phyloP scores from a whole-genome alignment of 805 yeast genomes.

The Lipomyces sp. region DNA sequence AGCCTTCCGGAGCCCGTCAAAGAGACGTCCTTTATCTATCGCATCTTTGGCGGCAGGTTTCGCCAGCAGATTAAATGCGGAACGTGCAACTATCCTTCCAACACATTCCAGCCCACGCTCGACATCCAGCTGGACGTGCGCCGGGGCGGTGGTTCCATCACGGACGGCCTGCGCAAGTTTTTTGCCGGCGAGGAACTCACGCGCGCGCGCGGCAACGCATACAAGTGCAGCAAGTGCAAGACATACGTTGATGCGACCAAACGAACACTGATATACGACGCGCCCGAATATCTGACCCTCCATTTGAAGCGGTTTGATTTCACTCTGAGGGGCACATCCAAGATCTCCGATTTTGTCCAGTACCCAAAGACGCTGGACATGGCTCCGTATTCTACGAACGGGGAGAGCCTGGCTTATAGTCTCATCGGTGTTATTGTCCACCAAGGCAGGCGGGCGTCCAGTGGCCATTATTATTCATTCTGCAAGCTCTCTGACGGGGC shows the following conservation, averaged over 20 bases:
- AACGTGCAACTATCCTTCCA: slow-evolving; percentile 75
- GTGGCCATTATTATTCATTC: slow-evolving; percentile 91
- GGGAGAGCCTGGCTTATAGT: slow-evolving; percentile 50
- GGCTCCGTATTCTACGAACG: slow-evolving; percentile 46
- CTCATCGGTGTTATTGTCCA: slow-evolving; percentile 84
- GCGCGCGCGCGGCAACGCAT: slow-evolving; percentile 66
- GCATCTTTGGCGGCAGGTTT: slow-evolving; percentile 88
- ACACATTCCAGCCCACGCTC: slow-evolving; percentile 89
- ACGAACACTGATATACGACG: slow-evolving; percentile 64
- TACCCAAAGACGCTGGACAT: slow-evolving; percentile 78
- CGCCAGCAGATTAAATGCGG: slow-evolving; percentile 82
- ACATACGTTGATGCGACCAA: slow-evolving; percentile 74
- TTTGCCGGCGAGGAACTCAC: slow-evolving; percentile 74
- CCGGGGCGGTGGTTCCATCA: slow-evolving; percentile 44
- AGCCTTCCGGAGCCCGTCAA: slow-evolving; percentile 25
- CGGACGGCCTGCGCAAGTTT: slow-evolving; percentile 72
- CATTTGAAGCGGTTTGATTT: slow-evolving; percentile 91
- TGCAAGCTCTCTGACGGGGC: slow-evolving; percentile 88
- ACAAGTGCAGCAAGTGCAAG: slow-evolving; percentile 84
- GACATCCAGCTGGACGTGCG: slow-evolving; percentile 82
- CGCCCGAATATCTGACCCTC: slow-evolving; percentile 84
- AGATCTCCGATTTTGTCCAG: slow-evolving; percentile 80
- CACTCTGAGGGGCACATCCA: slow-evolving; percentile 64
- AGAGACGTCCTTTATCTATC: slow-evolving; percentile 71
- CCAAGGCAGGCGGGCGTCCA: slow-evolving; percentile 86